These are phyloP conservation scores for Phytopythium delawarense DNA, from an alignment of 352 stramenopile genomes.

Conservation along the genomic window DNA sequence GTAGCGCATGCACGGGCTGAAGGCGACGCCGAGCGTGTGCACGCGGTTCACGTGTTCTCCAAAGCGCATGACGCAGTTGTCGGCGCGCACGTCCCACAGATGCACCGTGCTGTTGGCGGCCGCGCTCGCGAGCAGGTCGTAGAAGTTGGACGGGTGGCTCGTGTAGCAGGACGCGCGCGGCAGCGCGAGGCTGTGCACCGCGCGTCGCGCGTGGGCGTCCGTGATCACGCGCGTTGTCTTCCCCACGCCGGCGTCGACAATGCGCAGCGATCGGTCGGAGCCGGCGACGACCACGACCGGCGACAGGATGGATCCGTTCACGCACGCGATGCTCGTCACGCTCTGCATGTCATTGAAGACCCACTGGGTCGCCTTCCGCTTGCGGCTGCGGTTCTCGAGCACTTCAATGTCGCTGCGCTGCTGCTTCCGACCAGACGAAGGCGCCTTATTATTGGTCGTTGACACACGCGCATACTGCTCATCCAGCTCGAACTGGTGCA, in stretches of 20 bases:
- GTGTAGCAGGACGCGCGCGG: slow-evolving; percentile 61
- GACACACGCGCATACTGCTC: slow-evolving; percentile 38
- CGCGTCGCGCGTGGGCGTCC: slow-evolving; percentile 47
- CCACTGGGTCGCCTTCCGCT: slow-evolving; percentile 66
- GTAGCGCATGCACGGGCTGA: slow-evolving; percentile 90
- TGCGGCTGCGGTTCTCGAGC: slow-evolving; percentile 59
- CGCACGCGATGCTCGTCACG: slow-evolving; percentile 60
- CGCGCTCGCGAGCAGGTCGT: slow-evolving; percentile 80
- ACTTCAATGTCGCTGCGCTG: slow-evolving; percentile 31
- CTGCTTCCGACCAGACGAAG: background rate
- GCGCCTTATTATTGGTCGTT: slow-evolving; percentile 25
- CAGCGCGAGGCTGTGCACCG: slow-evolving; percentile 61
- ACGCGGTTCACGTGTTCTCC: slow-evolving; percentile 82
- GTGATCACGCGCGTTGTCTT: slow-evolving; percentile 52
- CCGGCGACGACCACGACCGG: slow-evolving; percentile 64
- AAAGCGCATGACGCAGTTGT: slow-evolving; percentile 85
- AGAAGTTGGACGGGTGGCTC: slow-evolving; percentile 73
- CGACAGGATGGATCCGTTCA: slow-evolving; percentile 82
- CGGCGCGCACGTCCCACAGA: slow-evolving; percentile 84
- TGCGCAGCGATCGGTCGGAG: slow-evolving; percentile 69
- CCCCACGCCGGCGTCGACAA: slow-evolving; percentile 67
- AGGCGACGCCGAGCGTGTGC: slow-evolving; percentile 62
- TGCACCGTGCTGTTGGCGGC: slow-evolving; percentile 64
- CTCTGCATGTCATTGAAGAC: slow-evolving; percentile 58
- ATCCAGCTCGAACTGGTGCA: slow-evolving; percentile 78